phyloP scores from a whole-genome alignment of 2,329 filamentous ascomycete genomes.

The Whalleya microplaca region DNA sequence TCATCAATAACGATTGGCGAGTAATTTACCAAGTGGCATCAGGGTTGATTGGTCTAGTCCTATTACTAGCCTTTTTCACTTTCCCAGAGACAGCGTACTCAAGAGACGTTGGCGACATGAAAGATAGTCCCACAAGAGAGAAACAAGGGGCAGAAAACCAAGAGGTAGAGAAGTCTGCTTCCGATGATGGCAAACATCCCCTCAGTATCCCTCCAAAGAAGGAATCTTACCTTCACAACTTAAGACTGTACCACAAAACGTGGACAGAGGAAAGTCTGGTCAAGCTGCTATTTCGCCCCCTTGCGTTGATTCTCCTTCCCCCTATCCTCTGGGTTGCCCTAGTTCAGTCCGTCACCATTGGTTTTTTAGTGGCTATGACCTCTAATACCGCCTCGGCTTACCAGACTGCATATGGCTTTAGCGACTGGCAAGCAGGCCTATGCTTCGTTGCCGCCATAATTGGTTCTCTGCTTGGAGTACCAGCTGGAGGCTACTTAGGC shows the following conservation, averaged over 20 bases:
- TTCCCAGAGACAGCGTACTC: conserved; percentile 59
- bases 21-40: conserved; percentile 55
- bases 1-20: conserved; percentile 52
- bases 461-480: conserved; percentile 53
- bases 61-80: conserved; percentile 53
- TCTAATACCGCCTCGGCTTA: conserved; percentile 55
- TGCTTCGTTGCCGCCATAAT: conserved; percentile 54
- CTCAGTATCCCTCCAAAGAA: conserved; percentile 14
- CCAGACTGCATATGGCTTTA: conserved; percentile 45
- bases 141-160: conserved; percentile 23
- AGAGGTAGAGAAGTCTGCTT: too few relatives aligned
- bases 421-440: conserved; percentile 52
- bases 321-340: conserved; percentile 59
- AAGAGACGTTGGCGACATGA: conserved; percentile 30
- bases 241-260: conserved; percentile 45
- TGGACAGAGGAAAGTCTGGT: conserved; percentile 51
- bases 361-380: conserved; percentile 58
- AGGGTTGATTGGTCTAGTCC: conserved; percentile 52
- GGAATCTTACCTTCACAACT: conserved; percentile 39
- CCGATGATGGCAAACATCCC: background rate
- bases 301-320: conserved; percentile 54
- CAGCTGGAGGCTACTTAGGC: conserved; percentile 51
- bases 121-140: too few relatives aligned
- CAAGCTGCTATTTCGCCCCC: conserved; percentile 53
- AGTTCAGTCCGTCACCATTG: conserved; percentile 58